These are phyloP conservation scores for Catharanthus roseus DNA, from an alignment of 257 asterid genomes.

Conservation along the genomic window DNA sequence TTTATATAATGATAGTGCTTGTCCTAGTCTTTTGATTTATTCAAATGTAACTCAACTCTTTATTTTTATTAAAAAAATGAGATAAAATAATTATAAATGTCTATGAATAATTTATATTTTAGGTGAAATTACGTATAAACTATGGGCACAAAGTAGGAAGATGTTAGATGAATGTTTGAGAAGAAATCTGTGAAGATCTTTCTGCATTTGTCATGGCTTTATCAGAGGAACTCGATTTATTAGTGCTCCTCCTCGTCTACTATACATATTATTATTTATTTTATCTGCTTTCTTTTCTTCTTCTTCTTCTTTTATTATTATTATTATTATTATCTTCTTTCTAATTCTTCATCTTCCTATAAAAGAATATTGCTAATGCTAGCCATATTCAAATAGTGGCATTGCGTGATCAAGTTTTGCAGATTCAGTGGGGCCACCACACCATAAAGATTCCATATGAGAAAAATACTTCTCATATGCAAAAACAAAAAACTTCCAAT, in stretches of 20 bases:
- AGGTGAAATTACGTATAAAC: no score
- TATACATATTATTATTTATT: neutral
- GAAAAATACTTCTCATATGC: no score
- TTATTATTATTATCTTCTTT: neutral
- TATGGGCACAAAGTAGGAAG: neutral
- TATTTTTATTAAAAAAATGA: no score
- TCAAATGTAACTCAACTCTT: no score
- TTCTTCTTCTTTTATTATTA: no score
- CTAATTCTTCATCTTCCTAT: neutral
- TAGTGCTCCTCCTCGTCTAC: slow-evolving; percentile 2
- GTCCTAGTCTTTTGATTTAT: no score
- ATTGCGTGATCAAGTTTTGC: neutral
- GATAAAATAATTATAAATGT: no score
- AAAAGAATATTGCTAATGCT: neutral
- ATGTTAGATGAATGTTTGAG: neutral
- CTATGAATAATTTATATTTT: no score
- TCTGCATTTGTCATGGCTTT: neutral
- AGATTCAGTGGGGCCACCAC: slow-evolving; percentile 5
- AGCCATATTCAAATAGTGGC: neutral
- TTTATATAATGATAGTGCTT: no score
- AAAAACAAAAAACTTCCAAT: no score
- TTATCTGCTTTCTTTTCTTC: neutral
- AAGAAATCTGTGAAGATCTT: neutral
- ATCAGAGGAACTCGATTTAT: neutral
- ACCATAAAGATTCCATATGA: neutral